Conservation (phyloP, 257 asterid species). For the Solanum microdontum region DNA sequence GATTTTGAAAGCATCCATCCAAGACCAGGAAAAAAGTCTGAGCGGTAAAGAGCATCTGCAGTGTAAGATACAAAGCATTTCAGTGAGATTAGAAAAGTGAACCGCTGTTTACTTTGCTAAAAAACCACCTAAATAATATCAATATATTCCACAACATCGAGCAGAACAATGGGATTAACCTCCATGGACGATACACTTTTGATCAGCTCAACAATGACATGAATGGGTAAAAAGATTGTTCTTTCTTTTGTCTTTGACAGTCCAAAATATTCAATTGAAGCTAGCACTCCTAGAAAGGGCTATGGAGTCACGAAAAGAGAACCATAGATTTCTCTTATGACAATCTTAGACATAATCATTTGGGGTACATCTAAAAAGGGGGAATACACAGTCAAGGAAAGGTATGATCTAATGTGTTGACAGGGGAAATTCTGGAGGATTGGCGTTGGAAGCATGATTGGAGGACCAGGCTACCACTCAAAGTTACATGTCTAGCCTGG, state of each 20-base stretch:
- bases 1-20: conserved; percentile 98
- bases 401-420: background rate
- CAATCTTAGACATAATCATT: background rate
- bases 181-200: background rate
- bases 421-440: background rate
- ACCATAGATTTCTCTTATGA: background rate
- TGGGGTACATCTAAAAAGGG: background rate
- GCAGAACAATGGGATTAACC: background rate
- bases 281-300: background rate
- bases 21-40: conserved; percentile 99
- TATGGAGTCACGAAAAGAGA: background rate
- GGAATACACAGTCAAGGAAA: background rate
- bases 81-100: conserved; percentile 2
- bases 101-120: background rate
- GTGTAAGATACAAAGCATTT: conserved; percentile 5
- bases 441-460: background rate
- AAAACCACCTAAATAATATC: background rate
- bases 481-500: background rate
- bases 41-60: conserved; percentile 91
- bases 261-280: background rate
- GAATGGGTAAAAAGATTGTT: background rate
- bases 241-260: background rate
- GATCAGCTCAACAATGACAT: background rate
- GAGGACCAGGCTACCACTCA: background rate
- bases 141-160: background rate